Evolutionary conservation across 257 asterid species (phyloP), one percentile per base, ranked within the genome.

Genomic region (Nicotiana paniculata): DNA sequence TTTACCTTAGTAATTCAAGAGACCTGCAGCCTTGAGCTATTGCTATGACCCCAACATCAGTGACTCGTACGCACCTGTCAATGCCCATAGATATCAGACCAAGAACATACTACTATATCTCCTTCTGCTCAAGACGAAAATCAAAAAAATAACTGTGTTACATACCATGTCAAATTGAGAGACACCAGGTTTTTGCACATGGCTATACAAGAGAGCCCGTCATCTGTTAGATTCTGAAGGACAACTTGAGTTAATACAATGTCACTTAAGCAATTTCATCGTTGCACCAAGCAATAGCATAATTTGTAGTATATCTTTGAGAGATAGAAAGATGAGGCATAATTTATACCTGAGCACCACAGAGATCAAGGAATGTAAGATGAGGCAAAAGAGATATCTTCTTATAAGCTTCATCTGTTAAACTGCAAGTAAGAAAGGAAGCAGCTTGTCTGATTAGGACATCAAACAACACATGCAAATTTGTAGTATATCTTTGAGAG

Each of bases 341-440:
- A 21, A 21, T 21, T 21, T 21, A 21, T 21, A 96, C 99, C 98
- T 96, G 99, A 82, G 98, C 97, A 83, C 99, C 99, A 89, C 99
- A 96, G 68, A 94, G 97, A 87, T 94, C 98, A 78, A 96, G 84
- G 83, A 89, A 90, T 63, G 69, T 90, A 46, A 96, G 99, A 86
- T 86, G 89, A 54, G 33, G 80, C 89, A 92, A 86, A 79, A 84
- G 91, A 64, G 94, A 90, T 5, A 96, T 89, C 87, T 89, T 88
- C 92, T 86, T 88, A 90, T 94, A 96, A 78, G 97, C 90, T 85
- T 86, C 89, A 82, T 94, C 97, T 17, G 99, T 91, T 87, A 95
- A 92, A 84, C 99, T 96, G 89, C 80, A 88, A 21, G 62, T 77
- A 84, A 85, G 51, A 77, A 77, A 78, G 68, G 86, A 67, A 82